A percentile compares a stretch with the other conserved stretches of the same genome.
Evolutionary conservation across 148 eudicot genomes (phyloP).

Genomic region (Chenopodium quinoa): DNA sequence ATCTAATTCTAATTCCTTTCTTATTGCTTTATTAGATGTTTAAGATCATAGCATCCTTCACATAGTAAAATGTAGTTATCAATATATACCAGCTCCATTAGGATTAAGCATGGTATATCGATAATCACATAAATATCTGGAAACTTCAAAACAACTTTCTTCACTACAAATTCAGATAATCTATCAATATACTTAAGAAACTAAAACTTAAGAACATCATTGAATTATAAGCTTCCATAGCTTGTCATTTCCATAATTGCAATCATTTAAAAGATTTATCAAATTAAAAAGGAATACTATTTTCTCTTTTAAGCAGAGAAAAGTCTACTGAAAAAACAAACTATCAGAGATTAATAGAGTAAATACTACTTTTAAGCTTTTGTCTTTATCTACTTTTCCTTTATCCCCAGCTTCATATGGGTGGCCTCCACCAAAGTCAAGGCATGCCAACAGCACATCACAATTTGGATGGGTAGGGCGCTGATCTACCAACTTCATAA

Average conservation of each 20-base stretch:
- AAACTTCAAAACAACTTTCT: not conserved
- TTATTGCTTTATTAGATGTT: too few species aligned
- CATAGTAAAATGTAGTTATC: not conserved
- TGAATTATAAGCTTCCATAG: slow-evolving; percentile 5
- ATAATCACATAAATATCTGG: not conserved
- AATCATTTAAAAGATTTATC: not conserved
- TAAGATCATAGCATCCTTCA: not conserved
- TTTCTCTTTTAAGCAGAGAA: not conserved
- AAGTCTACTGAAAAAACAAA: not conserved
- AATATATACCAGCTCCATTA: not conserved
- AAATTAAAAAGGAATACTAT: slow-evolving; percentile 2
- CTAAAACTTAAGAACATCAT: not conserved
- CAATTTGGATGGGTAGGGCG: slow-evolving; percentile 10
- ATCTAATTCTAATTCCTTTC: too few species aligned
- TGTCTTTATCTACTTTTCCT: slow-evolving; percentile 18
- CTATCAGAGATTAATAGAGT: not conserved
- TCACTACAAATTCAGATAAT: not conserved
- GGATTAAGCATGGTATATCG: not conserved
- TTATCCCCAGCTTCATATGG: not conserved
- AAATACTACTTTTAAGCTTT: slow-evolving; percentile 7
- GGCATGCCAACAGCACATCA: slow-evolving; percentile 24
- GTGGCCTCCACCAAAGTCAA: slow-evolving; percentile 28
- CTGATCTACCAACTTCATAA: slow-evolving; percentile 12
- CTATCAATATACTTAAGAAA: not conserved
- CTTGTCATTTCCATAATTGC: slow-evolving; percentile 5